Evolutionary conservation across 2,329 filamentous ascomycete species (phyloP).

Genomic region (Rutstroemia sp.): DNA sequence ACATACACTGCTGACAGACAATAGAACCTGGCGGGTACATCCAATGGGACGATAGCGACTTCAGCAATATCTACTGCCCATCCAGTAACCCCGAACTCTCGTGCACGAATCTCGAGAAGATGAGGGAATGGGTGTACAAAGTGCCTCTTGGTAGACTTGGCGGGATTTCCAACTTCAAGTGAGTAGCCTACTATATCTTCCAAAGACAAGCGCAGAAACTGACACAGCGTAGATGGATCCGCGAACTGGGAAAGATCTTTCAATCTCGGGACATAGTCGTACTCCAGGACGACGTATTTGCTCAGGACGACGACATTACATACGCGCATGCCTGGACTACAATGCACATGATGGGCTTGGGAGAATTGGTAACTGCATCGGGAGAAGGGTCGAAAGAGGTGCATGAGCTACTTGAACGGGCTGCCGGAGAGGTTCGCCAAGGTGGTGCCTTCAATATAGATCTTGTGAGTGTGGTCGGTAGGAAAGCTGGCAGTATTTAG

Average conservation of each 20-base stretch:
- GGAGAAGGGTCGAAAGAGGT: neutral
- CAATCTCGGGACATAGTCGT: neutral
- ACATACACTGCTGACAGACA: neutral
- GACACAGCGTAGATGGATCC: neutral
- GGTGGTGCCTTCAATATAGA: neutral
- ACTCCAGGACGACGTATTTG: neutral
- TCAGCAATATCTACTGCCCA: neutral
- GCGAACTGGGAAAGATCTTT: neutral
- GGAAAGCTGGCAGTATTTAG: neutral
- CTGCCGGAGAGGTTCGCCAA: neutral
- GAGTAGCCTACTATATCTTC: neutral
- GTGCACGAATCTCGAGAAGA: neutral
- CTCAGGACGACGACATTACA: neutral
- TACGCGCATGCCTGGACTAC: neutral
- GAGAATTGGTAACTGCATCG: neutral
- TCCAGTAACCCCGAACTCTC: neutral
- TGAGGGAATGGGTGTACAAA: neutral
- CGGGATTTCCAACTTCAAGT: neutral
- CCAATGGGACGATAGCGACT: conserved; percentile 4
- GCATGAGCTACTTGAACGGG: neutral
- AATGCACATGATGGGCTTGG: neutral
- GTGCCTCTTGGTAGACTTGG: neutral
- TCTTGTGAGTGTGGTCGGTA: neutral
- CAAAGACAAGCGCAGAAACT: neutral
- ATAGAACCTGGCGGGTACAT: conserved; percentile 5